Percentiles rank a stretch among this genome's conserved stretches.
These are phyloP conservation scores for Herpotrichia juniperi DNA, from an alignment of 2,329 filamentous ascomycete genomes.

Conservation along the genomic window DNA sequence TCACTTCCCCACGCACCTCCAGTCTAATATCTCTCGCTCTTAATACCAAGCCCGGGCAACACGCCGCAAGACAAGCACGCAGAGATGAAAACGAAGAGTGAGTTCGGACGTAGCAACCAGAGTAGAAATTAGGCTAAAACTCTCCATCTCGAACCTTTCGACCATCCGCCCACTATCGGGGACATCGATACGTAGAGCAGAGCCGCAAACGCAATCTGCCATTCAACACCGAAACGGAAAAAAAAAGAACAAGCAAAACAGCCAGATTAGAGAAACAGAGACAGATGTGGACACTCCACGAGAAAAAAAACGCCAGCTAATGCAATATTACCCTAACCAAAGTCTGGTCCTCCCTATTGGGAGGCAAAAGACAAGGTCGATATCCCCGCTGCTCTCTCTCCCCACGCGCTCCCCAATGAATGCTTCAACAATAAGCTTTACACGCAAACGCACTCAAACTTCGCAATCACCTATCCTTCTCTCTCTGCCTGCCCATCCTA, in stretches of 20 bases:
- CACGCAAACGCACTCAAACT: background rate
- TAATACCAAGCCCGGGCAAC: too few species aligned
- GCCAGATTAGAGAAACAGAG: too few species aligned
- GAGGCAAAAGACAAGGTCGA: background rate
- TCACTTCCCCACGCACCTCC: too few species aligned
- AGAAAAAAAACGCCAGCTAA: background rate
- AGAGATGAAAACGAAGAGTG: too few species aligned
- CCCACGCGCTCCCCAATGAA: background rate
- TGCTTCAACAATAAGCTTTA: background rate
- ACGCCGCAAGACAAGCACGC: too few species aligned
- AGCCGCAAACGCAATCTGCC: background rate
- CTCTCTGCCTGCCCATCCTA: constrained; percentile 76
- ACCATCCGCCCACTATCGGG: too few species aligned
- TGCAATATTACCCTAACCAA: constrained; percentile 1
- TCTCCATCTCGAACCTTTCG: background rate
- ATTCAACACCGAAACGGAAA: background rate
- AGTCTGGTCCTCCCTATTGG: background rate
- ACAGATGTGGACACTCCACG: constrained; percentile 6
- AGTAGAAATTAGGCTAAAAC: constrained; percentile 1
- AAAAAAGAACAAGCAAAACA: background rate
- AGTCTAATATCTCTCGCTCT: too few species aligned
- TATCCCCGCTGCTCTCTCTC: background rate
- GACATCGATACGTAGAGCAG: too few species aligned
- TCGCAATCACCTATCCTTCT: constrained; percentile 6
- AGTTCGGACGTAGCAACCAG: too few species aligned